Evolutionary conservation across 441 rosid species (phyloP).

Genomic region (Croton setiger): DNA sequence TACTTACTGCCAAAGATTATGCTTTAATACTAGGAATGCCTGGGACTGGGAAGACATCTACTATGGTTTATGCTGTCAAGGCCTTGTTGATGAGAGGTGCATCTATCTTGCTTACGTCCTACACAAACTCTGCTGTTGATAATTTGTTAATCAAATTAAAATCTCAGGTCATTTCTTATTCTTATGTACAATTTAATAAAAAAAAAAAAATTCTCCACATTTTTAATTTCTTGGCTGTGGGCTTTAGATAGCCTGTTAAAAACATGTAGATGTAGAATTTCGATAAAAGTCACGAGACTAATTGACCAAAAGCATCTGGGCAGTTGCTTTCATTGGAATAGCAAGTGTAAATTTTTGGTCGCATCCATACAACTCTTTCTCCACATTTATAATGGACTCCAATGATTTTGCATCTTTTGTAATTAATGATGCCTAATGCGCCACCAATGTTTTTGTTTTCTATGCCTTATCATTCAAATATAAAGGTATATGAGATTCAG

Average conservation of each 20-base stretch:
- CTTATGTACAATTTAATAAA: constrained; percentile 10
- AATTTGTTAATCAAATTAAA: constrained; percentile 93
- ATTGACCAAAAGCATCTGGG: background rate
- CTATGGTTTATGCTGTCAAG: constrained; percentile 94
- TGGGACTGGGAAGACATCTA: constrained; percentile 98
- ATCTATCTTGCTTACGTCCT: constrained; percentile 92
- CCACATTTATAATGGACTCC: no score
- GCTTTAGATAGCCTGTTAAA: background rate
- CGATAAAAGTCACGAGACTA: background rate
- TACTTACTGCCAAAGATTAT: constrained; percentile 92
- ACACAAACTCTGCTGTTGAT: constrained; percentile 98
- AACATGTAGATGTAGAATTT: background rate
- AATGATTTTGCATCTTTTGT: background rate
- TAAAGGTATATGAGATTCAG: background rate
- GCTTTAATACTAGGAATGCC: constrained; percentile 98
- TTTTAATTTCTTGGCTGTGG: background rate
- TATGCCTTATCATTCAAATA: background rate
- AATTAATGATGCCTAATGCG: background rate
- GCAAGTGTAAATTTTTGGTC: background rate
- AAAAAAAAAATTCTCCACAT: background rate
- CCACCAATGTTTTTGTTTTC: background rate
- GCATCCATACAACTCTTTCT: no score
- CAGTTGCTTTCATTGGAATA: background rate
- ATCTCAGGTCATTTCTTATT: constrained; percentile 69
- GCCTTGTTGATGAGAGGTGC: constrained; percentile 95